Evolutionary conservation across 495 filamentous ascomycete species (phyloP).

Genomic region (Penicillium antarcticum): DNA sequence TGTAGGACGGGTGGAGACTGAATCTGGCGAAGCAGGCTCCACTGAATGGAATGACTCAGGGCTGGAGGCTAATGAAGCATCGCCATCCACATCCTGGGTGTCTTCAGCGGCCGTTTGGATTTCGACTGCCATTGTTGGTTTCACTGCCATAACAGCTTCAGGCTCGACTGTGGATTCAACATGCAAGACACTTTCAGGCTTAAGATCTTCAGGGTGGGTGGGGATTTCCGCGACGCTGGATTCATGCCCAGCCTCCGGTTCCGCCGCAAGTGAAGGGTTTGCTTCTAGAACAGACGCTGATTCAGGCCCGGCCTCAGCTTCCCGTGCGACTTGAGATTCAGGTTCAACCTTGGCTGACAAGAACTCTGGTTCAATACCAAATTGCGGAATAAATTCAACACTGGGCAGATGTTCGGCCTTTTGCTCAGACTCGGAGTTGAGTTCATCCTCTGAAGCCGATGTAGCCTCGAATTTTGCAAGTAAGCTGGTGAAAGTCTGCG

Average conservation of each 20-base stretch:
- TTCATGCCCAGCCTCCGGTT: not conserved
- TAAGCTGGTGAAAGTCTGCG: slow-evolving; percentile 44
- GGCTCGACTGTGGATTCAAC: not conserved
- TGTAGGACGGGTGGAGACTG: slow-evolving; percentile 21
- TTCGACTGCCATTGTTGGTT: not conserved
- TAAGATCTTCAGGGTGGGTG: not conserved
- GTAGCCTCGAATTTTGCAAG: slow-evolving; percentile 43
- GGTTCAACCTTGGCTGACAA: not conserved
- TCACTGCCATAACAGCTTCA: not conserved
- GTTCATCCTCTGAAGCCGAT: slow-evolving; percentile 23
- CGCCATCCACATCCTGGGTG: slow-evolving; percentile 26
- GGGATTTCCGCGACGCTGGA: not conserved
- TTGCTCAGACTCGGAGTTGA: slow-evolving; percentile 37
- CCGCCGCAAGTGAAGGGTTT: not conserved
- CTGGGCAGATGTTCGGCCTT: slow-evolving; percentile 42
- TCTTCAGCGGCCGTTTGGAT: slow-evolving; percentile 3
- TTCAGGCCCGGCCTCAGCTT: not conserved
- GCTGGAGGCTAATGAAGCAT: slow-evolving; percentile 51
- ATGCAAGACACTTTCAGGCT: not conserved
- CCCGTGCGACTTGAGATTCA: slow-evolving; percentile 50
- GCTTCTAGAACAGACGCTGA: not conserved
- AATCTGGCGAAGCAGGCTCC: slow-evolving; percentile 22
- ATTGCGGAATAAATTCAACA: not conserved
- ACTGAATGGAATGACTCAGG: slow-evolving; percentile 62
- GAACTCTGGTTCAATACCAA: not conserved